Conservation (phyloP, 163 green algal species). For the Chloromonas sp. region DNA sequence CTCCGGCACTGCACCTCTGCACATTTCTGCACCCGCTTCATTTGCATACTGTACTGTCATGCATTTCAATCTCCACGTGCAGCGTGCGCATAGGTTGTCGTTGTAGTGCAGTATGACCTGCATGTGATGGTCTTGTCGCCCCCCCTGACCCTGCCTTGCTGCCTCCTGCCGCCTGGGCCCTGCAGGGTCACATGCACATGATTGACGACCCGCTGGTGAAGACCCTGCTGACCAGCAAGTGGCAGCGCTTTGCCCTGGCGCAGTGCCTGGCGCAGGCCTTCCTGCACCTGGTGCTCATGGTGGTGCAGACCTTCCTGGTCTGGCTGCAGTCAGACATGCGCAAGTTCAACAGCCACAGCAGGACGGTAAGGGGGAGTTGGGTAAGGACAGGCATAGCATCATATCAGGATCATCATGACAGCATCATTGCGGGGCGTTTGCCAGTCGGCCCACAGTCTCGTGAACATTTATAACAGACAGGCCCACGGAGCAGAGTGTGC, state of each 20-base stretch:
- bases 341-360: background rate
- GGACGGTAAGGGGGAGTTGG: constrained; percentile 1
- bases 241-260: constrained; percentile 33
- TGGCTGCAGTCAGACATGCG: constrained; percentile 27
- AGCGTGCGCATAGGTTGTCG: no score
- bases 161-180: background rate
- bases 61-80: no score
- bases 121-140: no score
- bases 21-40: no score
- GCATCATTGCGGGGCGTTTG: no score
- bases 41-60: no score
- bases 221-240: constrained; percentile 49
- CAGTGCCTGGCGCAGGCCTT: constrained; percentile 25
- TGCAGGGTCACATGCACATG: constrained; percentile 35
- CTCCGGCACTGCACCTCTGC: no score
- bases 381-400: background rate
- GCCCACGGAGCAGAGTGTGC: no score
- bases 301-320: constrained; percentile 44
- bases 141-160: background rate
- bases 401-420: no score
- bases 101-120: no score
- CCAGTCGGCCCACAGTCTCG: no score
- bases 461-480: no score
- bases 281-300: constrained; percentile 35
- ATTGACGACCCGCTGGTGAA: constrained; percentile 44